A percentile compares a stretch with the other conserved stretches of the same genome.
Evolutionary conservation across 257 asterid species (phyloP).

Genomic region (Solanum habrochaites): DNA sequence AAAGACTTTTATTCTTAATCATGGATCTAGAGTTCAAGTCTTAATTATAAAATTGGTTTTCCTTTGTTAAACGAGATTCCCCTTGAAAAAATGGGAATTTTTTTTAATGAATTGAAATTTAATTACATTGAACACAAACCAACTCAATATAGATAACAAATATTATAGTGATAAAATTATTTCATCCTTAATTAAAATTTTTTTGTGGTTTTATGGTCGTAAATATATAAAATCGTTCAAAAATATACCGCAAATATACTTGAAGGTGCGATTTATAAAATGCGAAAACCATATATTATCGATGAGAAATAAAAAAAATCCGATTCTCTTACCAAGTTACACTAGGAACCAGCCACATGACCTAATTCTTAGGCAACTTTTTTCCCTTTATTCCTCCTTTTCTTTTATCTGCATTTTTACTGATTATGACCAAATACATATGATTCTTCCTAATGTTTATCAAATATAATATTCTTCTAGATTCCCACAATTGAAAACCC

Average conservation of each 20-base stretch:
- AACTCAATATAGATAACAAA: neutral
- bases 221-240: too few relatives aligned
- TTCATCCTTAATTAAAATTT: too few relatives aligned
- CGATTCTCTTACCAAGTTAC: neutral
- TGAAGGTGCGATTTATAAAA: too few relatives aligned
- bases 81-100: too few relatives aligned
- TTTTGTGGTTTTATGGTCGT: too few relatives aligned
- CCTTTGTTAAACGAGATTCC: neutral
- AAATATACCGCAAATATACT: too few relatives aligned
- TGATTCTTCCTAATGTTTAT: neutral
- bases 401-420: neutral
- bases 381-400: neutral
- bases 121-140: neutral
- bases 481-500: neutral
- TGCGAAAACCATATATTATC: too few relatives aligned
- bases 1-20: neutral
- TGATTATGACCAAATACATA: neutral
- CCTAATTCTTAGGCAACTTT: neutral
- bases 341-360: neutral
- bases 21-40: neutral
- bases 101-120: neutral
- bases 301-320: neutral
- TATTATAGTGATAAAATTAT: neutral
- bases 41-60: neutral
- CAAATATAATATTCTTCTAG: neutral